Evolutionary conservation across 371 early-diverging fungal species (phyloP), one percentile per base, ranked within the genome.

Genomic region (Mucor sp.): DNA sequence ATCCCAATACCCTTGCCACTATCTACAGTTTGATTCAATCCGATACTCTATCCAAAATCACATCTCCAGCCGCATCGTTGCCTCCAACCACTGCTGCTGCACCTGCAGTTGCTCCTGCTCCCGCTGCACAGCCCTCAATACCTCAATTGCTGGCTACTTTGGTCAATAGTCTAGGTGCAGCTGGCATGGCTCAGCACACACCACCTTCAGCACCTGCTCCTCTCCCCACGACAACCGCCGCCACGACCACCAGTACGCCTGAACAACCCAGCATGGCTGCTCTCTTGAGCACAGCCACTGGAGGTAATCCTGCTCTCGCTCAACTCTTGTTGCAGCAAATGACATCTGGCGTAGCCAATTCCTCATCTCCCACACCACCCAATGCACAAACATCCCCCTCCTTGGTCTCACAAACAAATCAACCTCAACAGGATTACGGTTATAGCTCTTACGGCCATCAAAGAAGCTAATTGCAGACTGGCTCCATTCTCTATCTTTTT

Each of bases 91-190:
- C 43, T 28, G 30, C 27, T 11, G 30, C 27, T 11, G 6, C 55
- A 14, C 4, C 37, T 53, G 47, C 28, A 19, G 32, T 57, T 4
- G 25, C 58, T 25, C 2, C 6, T 12, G 27, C 58, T 28, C 4
- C 8, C 27, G 17, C 41, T 15, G 17, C 41, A 41, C 63, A 70
- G 12, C 67, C 67, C 33, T 62, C 69, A 17, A 63, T 73, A 63
- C 62, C 63, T 44, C 73, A 73, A 56, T 48, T 73, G 21, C 25
- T 69, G n/a, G 73, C 73, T 60, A 73, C 73, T 8, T 25, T 73
- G 17, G 55, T 66, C 33, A 66, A 39, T 47, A 69, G 73, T 28
- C 56, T 69, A 30, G 60, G 60, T 59, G 15, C 23, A 9, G 58
- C 33, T n/a, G 39, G 63, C 14, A 53, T 30, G 0, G 27, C 61